A percentile compares a stretch with the other conserved stretches of the same genome.
Conservation (phyloP, 1,284 basidiomycete genomes). For the Nidula niveotomentosa region DNA sequence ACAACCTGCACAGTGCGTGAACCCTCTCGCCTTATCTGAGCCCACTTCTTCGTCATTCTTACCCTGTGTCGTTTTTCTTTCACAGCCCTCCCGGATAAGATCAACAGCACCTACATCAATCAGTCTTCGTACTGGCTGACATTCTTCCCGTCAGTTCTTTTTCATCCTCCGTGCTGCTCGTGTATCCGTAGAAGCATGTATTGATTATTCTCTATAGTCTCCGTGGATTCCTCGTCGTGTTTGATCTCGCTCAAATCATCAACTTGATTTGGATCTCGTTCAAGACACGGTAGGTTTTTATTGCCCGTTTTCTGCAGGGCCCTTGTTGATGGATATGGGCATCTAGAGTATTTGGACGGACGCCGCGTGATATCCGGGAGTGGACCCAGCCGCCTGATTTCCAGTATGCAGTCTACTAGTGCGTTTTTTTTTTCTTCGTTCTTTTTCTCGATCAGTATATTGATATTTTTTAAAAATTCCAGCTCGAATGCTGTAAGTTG, state of each 20-base stretch:
- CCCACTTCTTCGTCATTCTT: conserved; percentile 1
- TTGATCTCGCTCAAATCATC: conserved; percentile 95
- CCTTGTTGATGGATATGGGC: background rate
- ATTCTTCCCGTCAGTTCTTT: conserved; percentile 78
- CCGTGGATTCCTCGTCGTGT: conserved; percentile 91
- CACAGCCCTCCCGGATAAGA: conserved; percentile 65
- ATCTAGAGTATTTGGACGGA: conserved; percentile 84
- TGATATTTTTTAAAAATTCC: background rate
- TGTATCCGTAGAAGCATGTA: conserved; percentile 1
- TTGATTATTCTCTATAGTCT: conserved; percentile 44
- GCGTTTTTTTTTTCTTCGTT: conserved; percentile 32
- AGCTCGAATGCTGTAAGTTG: conserved; percentile 64
- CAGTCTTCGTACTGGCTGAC: conserved; percentile 93
- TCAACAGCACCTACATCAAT: conserved; percentile 82
- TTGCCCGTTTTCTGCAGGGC: background rate
- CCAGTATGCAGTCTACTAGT: conserved; percentile 90
- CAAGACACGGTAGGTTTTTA: conserved; percentile 56
- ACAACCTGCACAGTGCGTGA: conserved; percentile 62
- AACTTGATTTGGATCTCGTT: conserved; percentile 87
- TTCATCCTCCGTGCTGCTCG: background rate
- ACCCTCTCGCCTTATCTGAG: background rate
- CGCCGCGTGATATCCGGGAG: conserved; percentile 93
- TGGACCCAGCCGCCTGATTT: conserved; percentile 96
- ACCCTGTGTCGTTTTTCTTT: background rate
- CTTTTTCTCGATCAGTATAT: background rate